Evolutionary conservation across 805 yeast genomes (phyloP), one percentile per base, ranked within the genome.

Genomic region (Kluyveromyces wickerhamii): DNA sequence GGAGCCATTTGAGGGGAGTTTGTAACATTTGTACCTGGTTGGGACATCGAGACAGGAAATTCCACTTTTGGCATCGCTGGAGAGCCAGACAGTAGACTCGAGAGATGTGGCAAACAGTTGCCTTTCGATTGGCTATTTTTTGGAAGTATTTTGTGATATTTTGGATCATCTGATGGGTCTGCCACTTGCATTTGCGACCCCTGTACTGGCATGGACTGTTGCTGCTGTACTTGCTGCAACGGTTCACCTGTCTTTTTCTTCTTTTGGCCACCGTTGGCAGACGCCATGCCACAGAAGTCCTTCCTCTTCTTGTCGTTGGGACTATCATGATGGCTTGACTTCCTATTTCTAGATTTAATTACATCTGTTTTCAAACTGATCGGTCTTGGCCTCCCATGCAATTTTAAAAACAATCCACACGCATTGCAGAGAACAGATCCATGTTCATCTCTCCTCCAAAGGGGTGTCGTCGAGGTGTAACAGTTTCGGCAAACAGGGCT

Each of bases 391-490:
- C 94, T 73, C 16, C 96, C 95, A 54, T 88, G 97, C 27, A 88
- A 69, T 60, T 88, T 88, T 40, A 87, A 62, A 51, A 86, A 86
- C 32, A 86, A 65, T 0, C 96, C 96, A 64, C 96, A 86, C 7
- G 97, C 97, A 62, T 88, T 88, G 59, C 97, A 88, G 31, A 88
- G 68, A 21, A 88, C 94, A 48, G 79, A 80, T 11, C 94, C 94
- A 8, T 83, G 74, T 51, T 87, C 96, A 60, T 88, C 96, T 43
- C 96, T 69, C 59, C 96, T 72, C 96, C 96, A 88, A 19, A 88
- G 65, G 1, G 97, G 96, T 2, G 97, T 88, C 2, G 92, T 88
- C 39, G 86, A 82, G 2, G 97, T 88, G 50, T 79, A 73, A 63
- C 97, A 88, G 59, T 88, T 88, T 47, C 81, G 84, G 57, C 97